These are phyloP conservation scores for Psilocybe subaeruginosa DNA, from an alignment of 768 basidiomycete species.

Conservation along the genomic window DNA sequence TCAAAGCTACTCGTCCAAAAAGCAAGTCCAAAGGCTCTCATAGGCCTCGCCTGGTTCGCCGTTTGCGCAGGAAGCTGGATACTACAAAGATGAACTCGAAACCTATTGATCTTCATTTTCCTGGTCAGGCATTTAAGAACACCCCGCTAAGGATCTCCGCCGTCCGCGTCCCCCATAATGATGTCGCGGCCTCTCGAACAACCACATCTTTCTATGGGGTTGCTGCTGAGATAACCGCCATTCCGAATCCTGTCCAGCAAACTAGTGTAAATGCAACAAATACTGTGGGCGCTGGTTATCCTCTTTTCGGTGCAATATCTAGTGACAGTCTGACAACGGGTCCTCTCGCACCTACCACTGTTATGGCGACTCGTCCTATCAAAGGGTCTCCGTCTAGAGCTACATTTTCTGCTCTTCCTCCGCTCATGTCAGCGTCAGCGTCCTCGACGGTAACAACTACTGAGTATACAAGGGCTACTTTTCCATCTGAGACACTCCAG, in stretches of 20 bases:
- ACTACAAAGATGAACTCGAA: constrained; percentile 3
- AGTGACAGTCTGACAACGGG: constrained; percentile 16
- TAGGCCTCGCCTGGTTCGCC: constrained; percentile 24
- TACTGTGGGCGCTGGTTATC: constrained; percentile 30
- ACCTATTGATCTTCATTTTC: background rate
- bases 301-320: constrained; percentile 28
- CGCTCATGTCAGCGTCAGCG: constrained; percentile 22
- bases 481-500: constrained; percentile 8
- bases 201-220: constrained; percentile 25
- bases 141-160: constrained; percentile 11
- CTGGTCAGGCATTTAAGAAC: constrained; percentile 12
- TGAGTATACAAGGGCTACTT: constrained; percentile 8
- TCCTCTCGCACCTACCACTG: constrained; percentile 16
- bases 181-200: constrained; percentile 10
- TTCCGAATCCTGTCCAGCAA: constrained; percentile 56
- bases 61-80: constrained; percentile 14
- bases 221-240: constrained; percentile 36
- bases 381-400: constrained; percentile 14
- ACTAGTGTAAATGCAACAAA: constrained; percentile 27
- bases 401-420: constrained; percentile 28
- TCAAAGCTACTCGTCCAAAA: constrained; percentile 11
- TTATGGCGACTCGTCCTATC: constrained; percentile 10
- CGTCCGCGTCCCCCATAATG: constrained; percentile 11
- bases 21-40: constrained; percentile 12
- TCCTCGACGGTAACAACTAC: constrained; percentile 15